Percentiles rank a stretch among this genome's conserved stretches.
Evolutionary conservation across 306 rosid genomes (phyloP).

Genomic region (Canavalia gladiata): DNA sequence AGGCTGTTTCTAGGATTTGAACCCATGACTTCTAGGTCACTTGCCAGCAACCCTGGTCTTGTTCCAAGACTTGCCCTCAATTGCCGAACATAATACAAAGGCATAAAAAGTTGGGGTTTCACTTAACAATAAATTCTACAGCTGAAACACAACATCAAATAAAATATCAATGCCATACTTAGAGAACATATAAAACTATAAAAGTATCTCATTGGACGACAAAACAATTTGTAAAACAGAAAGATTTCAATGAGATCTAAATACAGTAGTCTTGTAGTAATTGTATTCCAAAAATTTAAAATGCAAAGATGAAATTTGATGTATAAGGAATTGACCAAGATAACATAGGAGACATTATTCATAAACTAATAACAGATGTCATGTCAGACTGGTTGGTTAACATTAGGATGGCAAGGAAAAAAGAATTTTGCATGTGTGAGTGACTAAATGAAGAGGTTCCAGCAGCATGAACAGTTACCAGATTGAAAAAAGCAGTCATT

Average conservation of each 20-base stretch:
- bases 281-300: neutral
- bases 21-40: too few species aligned
- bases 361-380: slow-evolving; percentile 4
- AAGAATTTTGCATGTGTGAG: slow-evolving; percentile 30
- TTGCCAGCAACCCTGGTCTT: too few species aligned
- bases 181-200: neutral
- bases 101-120: too few species aligned
- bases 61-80: too few species aligned
- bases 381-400: slow-evolving; percentile 37
- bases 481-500: slow-evolving; percentile 93
- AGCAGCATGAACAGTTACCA: slow-evolving; percentile 62
- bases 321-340: slow-evolving; percentile 34
- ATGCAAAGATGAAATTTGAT: slow-evolving; percentile 12
- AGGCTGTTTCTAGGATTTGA: too few species aligned
- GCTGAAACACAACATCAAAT: too few species aligned
- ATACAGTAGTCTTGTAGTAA: neutral
- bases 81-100: too few species aligned
- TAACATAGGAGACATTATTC: neutral
- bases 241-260: neutral
- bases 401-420: slow-evolving; percentile 17
- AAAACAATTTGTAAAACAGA: slow-evolving; percentile 5
- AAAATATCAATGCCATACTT: neutral
- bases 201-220: neutral
- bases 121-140: too few species aligned
- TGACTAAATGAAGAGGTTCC: slow-evolving; percentile 42